Evolutionary conservation across 306 rosid species (phyloP).

Genomic region (Cicer pinnatifidum): DNA sequence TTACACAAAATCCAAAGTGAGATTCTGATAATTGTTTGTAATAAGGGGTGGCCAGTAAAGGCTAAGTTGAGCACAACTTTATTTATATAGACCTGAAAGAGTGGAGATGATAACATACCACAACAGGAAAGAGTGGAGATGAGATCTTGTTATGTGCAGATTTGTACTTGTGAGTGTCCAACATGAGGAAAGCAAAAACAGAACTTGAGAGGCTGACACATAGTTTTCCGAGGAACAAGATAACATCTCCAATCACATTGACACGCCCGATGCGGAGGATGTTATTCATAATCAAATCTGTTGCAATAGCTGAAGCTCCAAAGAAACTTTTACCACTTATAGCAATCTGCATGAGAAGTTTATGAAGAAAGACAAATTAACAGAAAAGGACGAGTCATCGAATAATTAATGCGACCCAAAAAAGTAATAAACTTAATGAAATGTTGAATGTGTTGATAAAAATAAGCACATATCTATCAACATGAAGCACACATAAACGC

Average conservation of each 20-base stretch:
- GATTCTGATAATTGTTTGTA: conserved; percentile 2
- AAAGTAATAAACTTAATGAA: conserved; percentile 2
- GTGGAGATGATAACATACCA: conserved; percentile 63
- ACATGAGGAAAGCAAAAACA: conserved; percentile 85
- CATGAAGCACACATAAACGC: conserved; percentile 26
- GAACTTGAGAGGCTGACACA: conserved; percentile 94
- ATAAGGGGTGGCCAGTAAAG: neutral
- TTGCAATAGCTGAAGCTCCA: conserved; percentile 78
- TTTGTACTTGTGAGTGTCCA: conserved; percentile 80
- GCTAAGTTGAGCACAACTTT: neutral
- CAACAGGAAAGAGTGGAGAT: conserved; percentile 88
- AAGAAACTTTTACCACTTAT: conserved; percentile 93
- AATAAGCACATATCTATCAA: conserved; percentile 12
- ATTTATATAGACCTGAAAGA: neutral
- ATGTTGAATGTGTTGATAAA: conserved; percentile 15
- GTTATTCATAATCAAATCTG: conserved; percentile 82
- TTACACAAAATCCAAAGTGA: conserved; percentile 33
- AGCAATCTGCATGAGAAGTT: conserved; percentile 70
- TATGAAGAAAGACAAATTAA: conserved; percentile 20
- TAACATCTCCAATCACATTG: conserved; percentile 93
- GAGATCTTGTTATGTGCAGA: conserved; percentile 87
- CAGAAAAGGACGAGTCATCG: neutral
- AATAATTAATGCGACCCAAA: neutral
- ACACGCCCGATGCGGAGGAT: conserved; percentile 88
- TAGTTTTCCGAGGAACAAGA: conserved; percentile 89